Conservation (phyloP, 495 filamentous ascomycete species). For the Podospora didyma region DNA sequence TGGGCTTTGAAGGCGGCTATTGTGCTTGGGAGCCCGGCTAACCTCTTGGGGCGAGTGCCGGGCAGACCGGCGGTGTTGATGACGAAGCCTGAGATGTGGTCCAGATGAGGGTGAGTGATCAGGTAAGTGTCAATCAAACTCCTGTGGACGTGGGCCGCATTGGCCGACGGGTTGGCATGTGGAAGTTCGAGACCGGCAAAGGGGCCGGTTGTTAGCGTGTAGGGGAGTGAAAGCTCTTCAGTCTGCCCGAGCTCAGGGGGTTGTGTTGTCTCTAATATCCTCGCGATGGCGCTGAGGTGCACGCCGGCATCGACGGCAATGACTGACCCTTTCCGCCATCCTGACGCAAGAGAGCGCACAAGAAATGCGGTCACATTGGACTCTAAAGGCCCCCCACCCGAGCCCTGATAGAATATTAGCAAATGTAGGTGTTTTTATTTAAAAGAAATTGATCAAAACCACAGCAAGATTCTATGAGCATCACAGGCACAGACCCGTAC, state of each 20-base stretch:
- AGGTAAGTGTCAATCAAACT: conserved; percentile 80
- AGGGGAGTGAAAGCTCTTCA: conserved; percentile 22
- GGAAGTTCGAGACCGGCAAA: conserved; percentile 73
- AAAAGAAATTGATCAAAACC: background rate
- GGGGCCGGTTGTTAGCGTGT: conserved; percentile 48
- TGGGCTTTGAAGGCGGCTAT: conserved; percentile 86
- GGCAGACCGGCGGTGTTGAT: conserved; percentile 84
- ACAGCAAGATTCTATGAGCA: background rate
- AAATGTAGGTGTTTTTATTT: background rate
- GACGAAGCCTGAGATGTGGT: conserved; percentile 86
- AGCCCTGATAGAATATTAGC: conserved; percentile 59
- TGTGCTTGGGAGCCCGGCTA: conserved; percentile 80
- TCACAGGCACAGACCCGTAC: background rate
- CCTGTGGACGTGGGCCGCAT: conserved; percentile 73
- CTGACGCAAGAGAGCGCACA: conserved; percentile 71
- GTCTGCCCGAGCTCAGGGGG: conserved; percentile 42
- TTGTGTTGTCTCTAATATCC: conserved; percentile 55
- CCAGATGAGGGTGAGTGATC: conserved; percentile 91
- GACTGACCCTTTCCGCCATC: conserved; percentile 75
- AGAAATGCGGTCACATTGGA: conserved; percentile 85
- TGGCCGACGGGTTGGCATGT: conserved; percentile 57
- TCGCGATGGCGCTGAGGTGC: conserved; percentile 77
- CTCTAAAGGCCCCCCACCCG: conserved; percentile 86
- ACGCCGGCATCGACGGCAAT: conserved; percentile 91
- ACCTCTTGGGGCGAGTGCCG: conserved; percentile 69